Base-by-base conservation (phyloP, 1,284 basidiomycete species). In the Athelia sp. region DNA sequence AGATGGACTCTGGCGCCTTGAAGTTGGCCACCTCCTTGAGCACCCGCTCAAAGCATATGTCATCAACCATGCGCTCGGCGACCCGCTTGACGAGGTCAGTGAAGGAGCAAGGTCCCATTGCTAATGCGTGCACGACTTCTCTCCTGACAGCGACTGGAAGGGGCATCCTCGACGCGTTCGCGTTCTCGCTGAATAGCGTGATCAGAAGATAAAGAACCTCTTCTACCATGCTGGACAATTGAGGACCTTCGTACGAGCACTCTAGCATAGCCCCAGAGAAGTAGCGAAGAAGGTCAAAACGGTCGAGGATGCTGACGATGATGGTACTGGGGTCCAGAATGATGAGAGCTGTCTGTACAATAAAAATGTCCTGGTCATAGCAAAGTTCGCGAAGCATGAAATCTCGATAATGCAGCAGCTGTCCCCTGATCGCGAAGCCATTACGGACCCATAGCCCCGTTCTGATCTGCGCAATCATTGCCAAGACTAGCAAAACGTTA, bases 401-500 rank as follows among this genome's bases (percentile, higher is more conserved):
- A 65, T 99, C 96, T 38, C 94, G 88, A 66, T 99, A 99, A 65
- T 99, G 95, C 49, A 96, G 77, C n/a, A 95, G 78, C 64, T 99
- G 97, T 1, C 93, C 92, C 2, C 96, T 87, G 57, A 99, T 95
- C 4, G 90, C 90, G 58, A 94, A 92, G 2, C 97, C 97, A 58
- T 99, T 99, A 48, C 96, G 87, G 3, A 98, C 95, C 97, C 97
- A 99, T 18, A 98, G 78, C 2, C 95, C 94, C 2, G 92, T 89
- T 15, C 94, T 83, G 49, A 98, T 94, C 67, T 99, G 97, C 0
- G 96, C 93, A 31, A 98, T 85, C 78, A 93, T 90, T 0, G 87
- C 79, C 18, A 93, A 72, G 3, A 92, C 93, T 94, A 48, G 54
- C n/a, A 35, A 52, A 43, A 17, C 43, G 46, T 50, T 22, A 4